Conservation (phyloP, 768 basidiomycete genomes). For the Trametes gibbosa region DNA sequence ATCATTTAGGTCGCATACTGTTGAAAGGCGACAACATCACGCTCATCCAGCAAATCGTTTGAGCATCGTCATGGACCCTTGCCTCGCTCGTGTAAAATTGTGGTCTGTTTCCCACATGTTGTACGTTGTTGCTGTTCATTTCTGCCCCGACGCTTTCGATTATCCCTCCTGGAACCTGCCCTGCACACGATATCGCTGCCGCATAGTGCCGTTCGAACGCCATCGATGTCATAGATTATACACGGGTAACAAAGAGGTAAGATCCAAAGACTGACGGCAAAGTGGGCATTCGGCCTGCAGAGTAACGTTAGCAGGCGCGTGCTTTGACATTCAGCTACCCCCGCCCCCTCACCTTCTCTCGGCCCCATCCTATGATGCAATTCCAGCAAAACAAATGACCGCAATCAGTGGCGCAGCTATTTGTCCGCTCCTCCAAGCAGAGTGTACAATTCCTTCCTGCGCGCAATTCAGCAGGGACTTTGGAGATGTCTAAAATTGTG, state of each 20-base stretch:
- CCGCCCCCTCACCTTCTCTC: conserved; percentile 65
- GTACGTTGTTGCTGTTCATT: conserved; percentile 24
- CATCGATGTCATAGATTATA: conserved; percentile 65
- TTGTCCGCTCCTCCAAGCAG: conserved; percentile 81
- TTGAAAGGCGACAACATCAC: conserved; percentile 99
- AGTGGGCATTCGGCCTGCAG: conserved; percentile 82
- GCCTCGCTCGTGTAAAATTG: conserved; percentile 21
- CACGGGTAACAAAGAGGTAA: conserved; percentile 71
- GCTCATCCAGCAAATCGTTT: conserved; percentile 76
- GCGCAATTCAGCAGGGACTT: conserved; percentile 51
- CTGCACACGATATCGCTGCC: background rate
- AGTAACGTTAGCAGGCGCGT: background rate
- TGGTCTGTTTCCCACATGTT: conserved; percentile 16
- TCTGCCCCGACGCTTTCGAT: conserved; percentile 20
- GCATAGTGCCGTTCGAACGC: background rate
- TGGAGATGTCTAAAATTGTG: conserved; percentile 59
- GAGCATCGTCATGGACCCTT: conserved; percentile 5
- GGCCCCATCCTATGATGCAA: conserved; percentile 85
- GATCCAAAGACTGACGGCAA: conserved; percentile 72
- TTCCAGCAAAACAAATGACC: conserved; percentile 90
- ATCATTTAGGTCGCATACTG: conserved; percentile 77
- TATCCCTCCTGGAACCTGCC: background rate
- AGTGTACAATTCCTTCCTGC: conserved; percentile 74
- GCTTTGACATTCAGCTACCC: background rate
- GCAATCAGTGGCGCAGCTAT: conserved; percentile 82